Evolutionary conservation across 2,329 filamentous ascomycete genomes (phyloP).

Genomic region (Phialemonium atrogriseum): DNA sequence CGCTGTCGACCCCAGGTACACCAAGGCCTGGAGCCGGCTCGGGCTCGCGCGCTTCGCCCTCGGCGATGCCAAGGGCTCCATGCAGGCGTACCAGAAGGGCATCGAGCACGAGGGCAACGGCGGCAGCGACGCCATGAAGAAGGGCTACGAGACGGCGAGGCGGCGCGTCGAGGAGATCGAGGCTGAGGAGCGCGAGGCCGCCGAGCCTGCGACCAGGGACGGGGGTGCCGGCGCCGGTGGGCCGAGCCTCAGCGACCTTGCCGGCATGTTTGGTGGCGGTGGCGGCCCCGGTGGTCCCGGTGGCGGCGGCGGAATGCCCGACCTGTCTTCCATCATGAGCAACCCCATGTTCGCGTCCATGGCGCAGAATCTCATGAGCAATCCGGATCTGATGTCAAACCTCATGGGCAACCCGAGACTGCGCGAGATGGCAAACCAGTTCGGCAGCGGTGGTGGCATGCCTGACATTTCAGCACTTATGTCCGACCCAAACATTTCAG

Average conservation of each 20-base stretch:
- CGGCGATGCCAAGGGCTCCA: constrained; percentile 80
- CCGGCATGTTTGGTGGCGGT: constrained; percentile 63
- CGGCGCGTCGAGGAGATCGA: constrained; percentile 76
- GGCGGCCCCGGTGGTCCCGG: constrained; percentile 51
- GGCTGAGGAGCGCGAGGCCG: constrained; percentile 37
- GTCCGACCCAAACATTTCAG: constrained; percentile 84
- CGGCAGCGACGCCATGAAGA: constrained; percentile 95
- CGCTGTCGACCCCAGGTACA: constrained; percentile 81
- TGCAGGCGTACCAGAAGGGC: constrained; percentile 89
- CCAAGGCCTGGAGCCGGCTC: constrained; percentile 92
- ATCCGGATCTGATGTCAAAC: constrained; percentile 85
- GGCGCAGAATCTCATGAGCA: constrained; percentile 96
- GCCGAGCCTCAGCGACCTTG: constrained; percentile 62
- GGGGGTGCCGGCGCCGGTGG: constrained; percentile 46
- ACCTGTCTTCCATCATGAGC: constrained; percentile 80
- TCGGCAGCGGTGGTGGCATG: constrained; percentile 74
- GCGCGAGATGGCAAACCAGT: constrained; percentile 77
- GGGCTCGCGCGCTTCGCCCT: constrained; percentile 88
- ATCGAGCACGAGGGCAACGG: constrained; percentile 93
- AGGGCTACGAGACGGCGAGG: constrained; percentile 90
- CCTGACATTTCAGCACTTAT: constrained; percentile 80
- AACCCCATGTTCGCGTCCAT: constrained; percentile 98
- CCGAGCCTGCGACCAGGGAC: constrained; percentile 22
- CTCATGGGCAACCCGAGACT: constrained; percentile 91
- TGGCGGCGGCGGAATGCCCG: constrained; percentile 74